phyloP scores from a whole-genome alignment of 768 basidiomycete species.

The Rubroboletus pulcherrimus region DNA sequence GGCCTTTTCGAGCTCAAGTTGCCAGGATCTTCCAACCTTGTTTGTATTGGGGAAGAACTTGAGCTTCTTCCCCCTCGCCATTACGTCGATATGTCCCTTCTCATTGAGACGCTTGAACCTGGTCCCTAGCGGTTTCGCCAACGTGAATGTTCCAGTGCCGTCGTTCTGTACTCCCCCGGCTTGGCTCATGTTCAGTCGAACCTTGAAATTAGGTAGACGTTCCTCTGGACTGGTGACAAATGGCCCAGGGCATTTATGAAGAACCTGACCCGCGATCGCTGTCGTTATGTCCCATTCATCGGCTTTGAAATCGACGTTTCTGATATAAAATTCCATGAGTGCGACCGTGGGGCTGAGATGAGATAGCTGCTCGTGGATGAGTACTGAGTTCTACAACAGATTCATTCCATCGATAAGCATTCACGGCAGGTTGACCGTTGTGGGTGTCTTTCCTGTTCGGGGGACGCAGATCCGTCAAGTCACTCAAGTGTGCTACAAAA shows the following conservation, averaged over 20 bases:
- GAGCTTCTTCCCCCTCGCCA: conserved; percentile 40
- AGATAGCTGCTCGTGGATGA: not conserved
- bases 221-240: conserved; percentile 25
- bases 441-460: conserved; percentile 2
- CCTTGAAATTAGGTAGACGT: conserved; percentile 54
- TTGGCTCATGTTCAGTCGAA: conserved; percentile 48
- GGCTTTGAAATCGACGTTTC: conserved; percentile 34
- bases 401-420: conserved; percentile 5
- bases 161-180: conserved; percentile 55
- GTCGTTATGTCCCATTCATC: conserved; percentile 56
- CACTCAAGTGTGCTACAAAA: not conserved
- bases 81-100: conserved; percentile 36
- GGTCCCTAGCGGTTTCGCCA: conserved; percentile 32
- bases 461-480: conserved; percentile 4
- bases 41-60: conserved; percentile 17
- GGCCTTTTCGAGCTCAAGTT: conserved; percentile 46
- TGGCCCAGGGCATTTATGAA: conserved; percentile 42
- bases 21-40: conserved; percentile 11
- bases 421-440: not conserved
- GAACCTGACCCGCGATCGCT: conserved; percentile 43
- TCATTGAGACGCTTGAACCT: conserved; percentile 46
- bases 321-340: conserved; percentile 40
- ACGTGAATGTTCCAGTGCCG: conserved; percentile 41
- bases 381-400: not conserved
- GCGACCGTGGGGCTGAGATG: not conserved